Conservation (phyloP, 2,329 filamentous ascomycete species). For the Pseudogymnoascus sp. region DNA sequence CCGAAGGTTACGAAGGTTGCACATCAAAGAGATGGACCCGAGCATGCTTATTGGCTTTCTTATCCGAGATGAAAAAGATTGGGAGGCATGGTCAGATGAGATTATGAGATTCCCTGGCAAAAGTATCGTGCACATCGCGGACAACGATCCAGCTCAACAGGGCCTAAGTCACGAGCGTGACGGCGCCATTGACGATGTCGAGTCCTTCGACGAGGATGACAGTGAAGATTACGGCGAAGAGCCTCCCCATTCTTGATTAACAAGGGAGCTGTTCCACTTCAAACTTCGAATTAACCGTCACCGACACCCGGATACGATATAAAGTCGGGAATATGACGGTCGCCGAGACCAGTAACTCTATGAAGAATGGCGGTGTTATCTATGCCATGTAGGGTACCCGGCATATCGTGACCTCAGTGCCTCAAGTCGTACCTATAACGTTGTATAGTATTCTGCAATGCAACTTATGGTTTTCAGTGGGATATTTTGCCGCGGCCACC, state of each 20-base stretch:
- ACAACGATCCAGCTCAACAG: slow-evolving; percentile 52
- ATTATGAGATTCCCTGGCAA: slow-evolving; percentile 72
- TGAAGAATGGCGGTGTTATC: background rate
- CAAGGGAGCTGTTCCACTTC: background rate
- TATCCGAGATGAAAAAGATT: slow-evolving; percentile 74
- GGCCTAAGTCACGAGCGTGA: slow-evolving; percentile 50
- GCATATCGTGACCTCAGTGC: background rate
- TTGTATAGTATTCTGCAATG: slow-evolving; percentile 2
- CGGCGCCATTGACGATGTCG: slow-evolving; percentile 79
- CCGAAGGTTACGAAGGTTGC: slow-evolving; percentile 68
- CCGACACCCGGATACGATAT: background rate
- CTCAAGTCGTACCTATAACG: background rate
- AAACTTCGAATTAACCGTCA: background rate
- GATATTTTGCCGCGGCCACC: slow-evolving; percentile 15
- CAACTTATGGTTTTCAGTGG: background rate
- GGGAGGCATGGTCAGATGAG: slow-evolving; percentile 70
- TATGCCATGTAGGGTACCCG: background rate
- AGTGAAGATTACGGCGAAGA: slow-evolving; percentile 30
- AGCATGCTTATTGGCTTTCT: slow-evolving; percentile 96
- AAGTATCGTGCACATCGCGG: slow-evolving; percentile 74
- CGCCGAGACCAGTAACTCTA: background rate
- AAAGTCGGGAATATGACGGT: background rate
- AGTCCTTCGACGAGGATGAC: slow-evolving; percentile 71
- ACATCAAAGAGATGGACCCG: slow-evolving; percentile 89
- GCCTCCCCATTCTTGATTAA: background rate